These are phyloP conservation scores for Aschersonia sp. DNA, from an alignment of 2,329 filamentous ascomycete genomes.

Conservation along the genomic window DNA sequence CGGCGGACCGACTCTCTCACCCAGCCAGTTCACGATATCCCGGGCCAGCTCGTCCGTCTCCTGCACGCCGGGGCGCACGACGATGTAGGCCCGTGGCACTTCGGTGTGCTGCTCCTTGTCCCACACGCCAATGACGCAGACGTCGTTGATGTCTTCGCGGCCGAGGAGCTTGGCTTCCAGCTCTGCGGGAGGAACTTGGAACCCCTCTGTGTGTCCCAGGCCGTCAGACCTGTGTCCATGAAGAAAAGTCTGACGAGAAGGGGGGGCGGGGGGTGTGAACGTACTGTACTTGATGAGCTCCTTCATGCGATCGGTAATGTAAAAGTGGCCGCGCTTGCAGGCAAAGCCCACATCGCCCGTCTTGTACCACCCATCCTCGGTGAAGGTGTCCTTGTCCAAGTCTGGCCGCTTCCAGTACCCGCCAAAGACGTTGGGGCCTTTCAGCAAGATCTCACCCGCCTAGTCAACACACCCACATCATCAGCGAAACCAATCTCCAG, in stretches of 20 bases:
- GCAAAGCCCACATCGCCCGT: slow-evolving; percentile 78
- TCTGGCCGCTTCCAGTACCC: slow-evolving; percentile 66
- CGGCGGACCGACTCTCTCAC: slow-evolving; percentile 45
- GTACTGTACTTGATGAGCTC: slow-evolving; percentile 42
- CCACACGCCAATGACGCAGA: slow-evolving; percentile 48
- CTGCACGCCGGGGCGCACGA: slow-evolving; percentile 19
- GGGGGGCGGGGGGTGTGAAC: slow-evolving; percentile 6
- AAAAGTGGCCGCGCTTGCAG: slow-evolving; percentile 67
- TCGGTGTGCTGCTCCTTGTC: slow-evolving; percentile 49
- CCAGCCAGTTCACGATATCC: slow-evolving; percentile 24
- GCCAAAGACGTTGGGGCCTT: slow-evolving; percentile 66
- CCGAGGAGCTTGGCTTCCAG: slow-evolving; percentile 36
- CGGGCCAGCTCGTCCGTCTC: slow-evolving; percentile 16
- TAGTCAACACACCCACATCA: neutral
- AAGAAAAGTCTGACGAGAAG: no score
- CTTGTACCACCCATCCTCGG: slow-evolving; percentile 71
- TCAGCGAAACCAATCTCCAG: neutral
- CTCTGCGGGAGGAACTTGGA: slow-evolving; percentile 57
- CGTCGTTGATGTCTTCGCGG: slow-evolving; percentile 35
- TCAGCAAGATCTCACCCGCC: slow-evolving; percentile 55
- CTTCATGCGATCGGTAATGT: slow-evolving; percentile 77
- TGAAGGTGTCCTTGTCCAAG: slow-evolving; percentile 56
- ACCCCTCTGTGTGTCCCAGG: slow-evolving; percentile 31
- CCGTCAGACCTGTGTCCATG: no score
- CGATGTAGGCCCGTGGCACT: slow-evolving; percentile 39